Percentiles rank a stretch among this genome's conserved stretches.
Evolutionary conservation across 192 early-diverging fungal genomes (phyloP).

Genomic region (Podila verticillata): DNA sequence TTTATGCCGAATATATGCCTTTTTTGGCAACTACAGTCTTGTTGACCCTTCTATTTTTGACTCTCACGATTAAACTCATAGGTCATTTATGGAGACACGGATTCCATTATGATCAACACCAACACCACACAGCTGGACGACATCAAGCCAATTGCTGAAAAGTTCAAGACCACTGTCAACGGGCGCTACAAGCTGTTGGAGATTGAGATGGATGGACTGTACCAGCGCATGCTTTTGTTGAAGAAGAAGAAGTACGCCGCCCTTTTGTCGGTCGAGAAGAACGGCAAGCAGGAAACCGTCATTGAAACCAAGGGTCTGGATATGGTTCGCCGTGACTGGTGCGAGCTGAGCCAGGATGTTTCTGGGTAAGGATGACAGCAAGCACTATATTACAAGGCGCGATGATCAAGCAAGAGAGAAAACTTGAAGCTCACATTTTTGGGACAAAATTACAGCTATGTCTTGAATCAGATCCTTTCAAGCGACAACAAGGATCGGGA

Average conservation of each 20-base stretch:
- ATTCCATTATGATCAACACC: slow-evolving; percentile 98
- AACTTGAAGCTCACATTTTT: neutral
- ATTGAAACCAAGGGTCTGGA: slow-evolving; percentile 96
- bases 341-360: slow-evolving; percentile 90
- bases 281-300: slow-evolving; percentile 57
- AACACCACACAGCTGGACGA: slow-evolving; percentile 73
- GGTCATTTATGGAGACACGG: slow-evolving; percentile 99
- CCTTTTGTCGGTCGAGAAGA: slow-evolving; percentile 68
- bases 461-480: slow-evolving; percentile 68
- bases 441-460: slow-evolving; percentile 68
- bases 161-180: slow-evolving; percentile 88
- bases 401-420: no score
- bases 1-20: neutral
- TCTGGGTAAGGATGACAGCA: slow-evolving; percentile 61
- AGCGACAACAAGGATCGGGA: slow-evolving; percentile 63
- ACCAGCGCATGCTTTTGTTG: slow-evolving; percentile 87
- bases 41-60: neutral
- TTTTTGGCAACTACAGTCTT: neutral
- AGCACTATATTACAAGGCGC: no score
- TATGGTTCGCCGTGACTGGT: slow-evolving; percentile 98
- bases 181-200: slow-evolving; percentile 93
- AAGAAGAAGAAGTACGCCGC: slow-evolving; percentile 99
- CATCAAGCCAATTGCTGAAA: slow-evolving; percentile 82
- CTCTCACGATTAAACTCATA: slow-evolving; percentile 4
- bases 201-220: slow-evolving; percentile 96